Conservation (phyloP, 192 early-diverging fungal genomes). For the Coemansia reversa region DNA sequence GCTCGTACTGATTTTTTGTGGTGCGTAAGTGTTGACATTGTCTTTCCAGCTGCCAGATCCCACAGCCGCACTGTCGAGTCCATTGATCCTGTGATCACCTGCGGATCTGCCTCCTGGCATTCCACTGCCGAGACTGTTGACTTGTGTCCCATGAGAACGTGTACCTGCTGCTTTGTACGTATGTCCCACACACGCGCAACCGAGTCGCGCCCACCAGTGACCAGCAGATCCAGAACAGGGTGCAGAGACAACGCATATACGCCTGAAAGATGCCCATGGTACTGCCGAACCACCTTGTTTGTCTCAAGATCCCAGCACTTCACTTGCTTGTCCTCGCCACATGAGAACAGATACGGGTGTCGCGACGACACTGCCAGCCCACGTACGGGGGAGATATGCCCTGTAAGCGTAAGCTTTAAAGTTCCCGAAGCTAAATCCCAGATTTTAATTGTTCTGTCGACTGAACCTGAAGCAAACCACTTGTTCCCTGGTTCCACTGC, state of each 20-base stretch:
- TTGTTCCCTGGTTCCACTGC: conserved; percentile 93
- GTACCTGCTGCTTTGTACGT: conserved; percentile 90
- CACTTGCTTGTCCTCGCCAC: conserved; percentile 97
- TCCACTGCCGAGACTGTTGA: conserved; percentile 83
- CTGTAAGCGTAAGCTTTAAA: conserved; percentile 91
- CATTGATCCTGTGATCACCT: conserved; percentile 92
- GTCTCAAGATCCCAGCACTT: conserved; percentile 99
- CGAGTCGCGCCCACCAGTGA: conserved; percentile 93
- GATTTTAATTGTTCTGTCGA: conserved; percentile 98
- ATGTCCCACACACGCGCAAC: conserved; percentile 98
- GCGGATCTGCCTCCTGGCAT: conserved; percentile 94
- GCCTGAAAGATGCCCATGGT: conserved; percentile 96
- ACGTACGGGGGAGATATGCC: conserved; percentile 93
- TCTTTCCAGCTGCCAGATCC: conserved; percentile 97
- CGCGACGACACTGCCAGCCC: conserved; percentile 91
- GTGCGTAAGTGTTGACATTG: conserved; percentile 90
- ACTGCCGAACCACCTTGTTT: conserved; percentile 99
- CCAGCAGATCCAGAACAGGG: conserved; percentile 91
- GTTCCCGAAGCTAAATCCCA: conserved; percentile 99
- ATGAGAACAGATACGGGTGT: conserved; percentile 97
- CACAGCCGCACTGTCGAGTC: conserved; percentile 92
- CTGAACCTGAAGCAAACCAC: conserved; percentile 99
- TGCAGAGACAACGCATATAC: conserved; percentile 91
- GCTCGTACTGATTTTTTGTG: conserved; percentile 97
- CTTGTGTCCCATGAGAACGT: conserved; percentile 84